Evolutionary conservation across 495 filamentous ascomycete species (phyloP).

Genomic region (Immersiella caudata): DNA sequence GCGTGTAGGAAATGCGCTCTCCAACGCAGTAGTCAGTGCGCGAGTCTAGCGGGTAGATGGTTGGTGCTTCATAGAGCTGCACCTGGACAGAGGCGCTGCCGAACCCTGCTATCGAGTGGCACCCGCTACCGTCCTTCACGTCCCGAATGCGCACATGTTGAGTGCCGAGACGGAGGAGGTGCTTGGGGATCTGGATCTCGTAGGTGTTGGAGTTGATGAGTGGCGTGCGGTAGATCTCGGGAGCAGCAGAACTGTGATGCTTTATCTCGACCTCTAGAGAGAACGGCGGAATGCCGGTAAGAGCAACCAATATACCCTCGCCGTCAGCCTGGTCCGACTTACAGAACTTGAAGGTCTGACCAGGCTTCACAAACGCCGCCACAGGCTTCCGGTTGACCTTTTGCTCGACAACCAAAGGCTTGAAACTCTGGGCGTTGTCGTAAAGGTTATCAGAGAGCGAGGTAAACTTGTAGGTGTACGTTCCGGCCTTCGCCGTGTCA

Average conservation of each 20-base stretch:
- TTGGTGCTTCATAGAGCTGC: slow-evolving; percentile 86
- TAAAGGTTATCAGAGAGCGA: slow-evolving; percentile 82
- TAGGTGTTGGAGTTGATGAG: slow-evolving; percentile 73
- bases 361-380: slow-evolving; percentile 78
- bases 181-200: slow-evolving; percentile 80
- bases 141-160: slow-evolving; percentile 86
- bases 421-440: slow-evolving; percentile 67
- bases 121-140: slow-evolving; percentile 83
- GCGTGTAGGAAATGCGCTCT: slow-evolving; percentile 85
- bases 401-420: slow-evolving; percentile 73
- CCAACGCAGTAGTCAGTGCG: slow-evolving; percentile 91
- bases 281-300: slow-evolving; percentile 87
- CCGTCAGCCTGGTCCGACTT: slow-evolving; percentile 77
- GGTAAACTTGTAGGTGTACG: slow-evolving; percentile 83
- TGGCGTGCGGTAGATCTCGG: slow-evolving; percentile 76
- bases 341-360: slow-evolving; percentile 95
- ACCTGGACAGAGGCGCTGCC: slow-evolving; percentile 76
- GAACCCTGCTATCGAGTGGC: slow-evolving; percentile 64
- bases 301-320: slow-evolving; percentile 80
- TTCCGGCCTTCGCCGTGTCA: slow-evolving; percentile 79
- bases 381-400: slow-evolving; percentile 78
- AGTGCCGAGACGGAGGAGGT: slow-evolving; percentile 77
- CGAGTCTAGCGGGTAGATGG: slow-evolving; percentile 83
- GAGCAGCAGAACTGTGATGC: slow-evolving; percentile 77
- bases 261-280: slow-evolving; percentile 87